phyloP scores from a whole-genome alignment of 192 early-diverging fungal genomes.

The Radiomyces spectabilis region DNA sequence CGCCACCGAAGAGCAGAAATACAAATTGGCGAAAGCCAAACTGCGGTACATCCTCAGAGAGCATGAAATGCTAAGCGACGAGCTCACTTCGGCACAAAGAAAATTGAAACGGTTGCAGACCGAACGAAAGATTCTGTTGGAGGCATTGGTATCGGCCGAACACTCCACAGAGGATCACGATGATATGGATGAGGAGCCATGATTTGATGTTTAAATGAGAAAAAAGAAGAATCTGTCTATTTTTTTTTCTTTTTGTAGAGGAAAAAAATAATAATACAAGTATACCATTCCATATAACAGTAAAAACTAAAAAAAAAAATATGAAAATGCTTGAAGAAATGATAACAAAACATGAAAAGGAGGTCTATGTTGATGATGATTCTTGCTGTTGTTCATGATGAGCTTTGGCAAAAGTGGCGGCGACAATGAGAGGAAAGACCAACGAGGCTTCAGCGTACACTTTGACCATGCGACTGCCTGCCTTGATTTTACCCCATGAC shows the following conservation, averaged over 20 bases:
- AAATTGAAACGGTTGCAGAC: constrained; percentile 29
- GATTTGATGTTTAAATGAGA: no score
- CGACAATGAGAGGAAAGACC: constrained; percentile 91
- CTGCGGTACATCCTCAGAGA: constrained; percentile 33
- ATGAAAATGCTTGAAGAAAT: no score
- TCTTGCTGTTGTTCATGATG: no score
- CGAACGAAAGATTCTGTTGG: constrained; percentile 32
- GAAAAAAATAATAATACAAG: no score
- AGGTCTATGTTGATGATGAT: not conserved
- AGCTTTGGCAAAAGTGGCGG: constrained; percentile 86
- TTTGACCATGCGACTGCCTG: constrained; percentile 80
- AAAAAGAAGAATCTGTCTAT: no score
- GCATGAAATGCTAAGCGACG: constrained; percentile 37
- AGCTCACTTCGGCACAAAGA: constrained; percentile 20
- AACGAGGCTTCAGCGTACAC: constrained; percentile 90
- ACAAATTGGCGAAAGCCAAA: constrained; percentile 32
- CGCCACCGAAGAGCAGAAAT: no score
- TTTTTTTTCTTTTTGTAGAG: no score
- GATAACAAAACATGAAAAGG: not conserved
- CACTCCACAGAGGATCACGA: no score
- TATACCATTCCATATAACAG: no score
- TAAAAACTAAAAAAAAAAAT: no score
- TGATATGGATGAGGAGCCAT: no score
- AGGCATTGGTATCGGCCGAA: constrained; percentile 26
- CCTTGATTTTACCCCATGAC: constrained; percentile 94